Conservation (phyloP, 805 yeast genomes). For the Pichia paraexigua region DNA sequence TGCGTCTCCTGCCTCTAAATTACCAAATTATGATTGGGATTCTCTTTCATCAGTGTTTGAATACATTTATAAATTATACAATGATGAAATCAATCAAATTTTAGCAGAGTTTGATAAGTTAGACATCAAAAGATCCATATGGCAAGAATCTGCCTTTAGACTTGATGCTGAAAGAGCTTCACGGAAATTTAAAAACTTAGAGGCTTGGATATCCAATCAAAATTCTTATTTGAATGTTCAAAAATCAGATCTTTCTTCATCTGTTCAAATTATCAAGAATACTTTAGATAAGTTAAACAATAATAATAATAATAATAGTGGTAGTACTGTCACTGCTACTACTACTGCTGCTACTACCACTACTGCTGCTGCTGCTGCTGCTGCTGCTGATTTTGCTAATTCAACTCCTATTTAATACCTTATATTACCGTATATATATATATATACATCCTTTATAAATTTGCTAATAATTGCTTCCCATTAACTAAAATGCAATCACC, state of each 20-base stretch:
- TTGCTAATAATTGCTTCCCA: conserved; percentile 30
- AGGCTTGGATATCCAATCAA: conserved; percentile 15
- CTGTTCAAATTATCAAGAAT: conserved; percentile 17
- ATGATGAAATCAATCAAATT: conserved; percentile 16
- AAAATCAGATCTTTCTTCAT: conserved; percentile 12
- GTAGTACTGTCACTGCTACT: too few species aligned
- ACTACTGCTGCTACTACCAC: too few species aligned
- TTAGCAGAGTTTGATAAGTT: conserved; percentile 17
- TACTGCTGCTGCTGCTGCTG: neutral
- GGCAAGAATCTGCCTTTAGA: conserved; percentile 22
- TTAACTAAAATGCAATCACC: conserved; percentile 66
- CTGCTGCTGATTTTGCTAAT: neutral
- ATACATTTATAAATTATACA: conserved; percentile 16
- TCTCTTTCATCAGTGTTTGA: conserved; percentile 17
- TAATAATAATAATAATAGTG: neutral
- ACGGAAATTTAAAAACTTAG: conserved; percentile 11
- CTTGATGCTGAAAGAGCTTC: conserved; percentile 20
- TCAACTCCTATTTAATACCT: neutral
- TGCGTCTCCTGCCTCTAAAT: neutral
- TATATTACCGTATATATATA: too few species aligned
- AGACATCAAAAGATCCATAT: conserved; percentile 16
- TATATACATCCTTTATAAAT: neutral
- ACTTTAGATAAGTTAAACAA: conserved; percentile 13
- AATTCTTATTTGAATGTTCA: conserved; percentile 11
- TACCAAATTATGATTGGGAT: conserved; percentile 22